Evolutionary conservation across 345 rosid genomes (phyloP).

Genomic region (Turnera subulata): DNA sequence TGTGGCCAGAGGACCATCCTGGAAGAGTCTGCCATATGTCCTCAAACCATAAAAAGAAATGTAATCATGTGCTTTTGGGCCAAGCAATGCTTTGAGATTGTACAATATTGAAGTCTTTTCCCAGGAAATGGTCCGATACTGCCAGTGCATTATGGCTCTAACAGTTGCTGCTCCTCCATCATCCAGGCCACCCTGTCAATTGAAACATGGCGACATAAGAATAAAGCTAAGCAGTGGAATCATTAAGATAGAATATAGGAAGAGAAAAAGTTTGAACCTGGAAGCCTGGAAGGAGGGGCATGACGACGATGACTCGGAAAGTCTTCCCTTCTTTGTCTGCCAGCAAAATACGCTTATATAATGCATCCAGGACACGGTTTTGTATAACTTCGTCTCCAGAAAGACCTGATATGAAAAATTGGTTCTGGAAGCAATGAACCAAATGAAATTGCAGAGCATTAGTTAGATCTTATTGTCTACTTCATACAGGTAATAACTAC

Average conservation of each 20-base stretch:
- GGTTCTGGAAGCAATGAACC: constrained; percentile 56
- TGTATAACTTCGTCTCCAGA: constrained; percentile 67
- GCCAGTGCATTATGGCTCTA: constrained; percentile 95
- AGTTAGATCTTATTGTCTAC: not conserved
- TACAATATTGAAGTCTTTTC: constrained; percentile 70
- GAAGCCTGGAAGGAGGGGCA: constrained; percentile 93
- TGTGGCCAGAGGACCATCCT: constrained; percentile 66
- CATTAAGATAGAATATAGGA: not conserved
- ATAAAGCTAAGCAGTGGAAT: not conserved
- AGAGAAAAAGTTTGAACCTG: constrained; percentile 43
- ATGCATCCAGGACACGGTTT: constrained; percentile 69
- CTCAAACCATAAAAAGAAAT: constrained; percentile 86
- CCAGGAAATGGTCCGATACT: constrained; percentile 76
- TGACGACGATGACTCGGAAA: constrained; percentile 68
- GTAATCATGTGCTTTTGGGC: constrained; percentile 63
- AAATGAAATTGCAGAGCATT: constrained; percentile 1
- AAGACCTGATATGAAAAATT: constrained; percentile 88
- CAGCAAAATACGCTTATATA: constrained; percentile 61
- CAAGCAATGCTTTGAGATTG: constrained; percentile 48
- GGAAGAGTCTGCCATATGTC: constrained; percentile 63
- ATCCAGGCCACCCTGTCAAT: constrained; percentile 74
- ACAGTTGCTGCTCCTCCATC: constrained; percentile 93
- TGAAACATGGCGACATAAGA: constrained; percentile 1
- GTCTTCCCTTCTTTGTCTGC: constrained; percentile 66
- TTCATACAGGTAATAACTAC: too few species aligned